These are phyloP conservation scores for Heteromeles arbutifolia DNA, from an alignment of 306 rosid genomes.

Conservation along the genomic window DNA sequence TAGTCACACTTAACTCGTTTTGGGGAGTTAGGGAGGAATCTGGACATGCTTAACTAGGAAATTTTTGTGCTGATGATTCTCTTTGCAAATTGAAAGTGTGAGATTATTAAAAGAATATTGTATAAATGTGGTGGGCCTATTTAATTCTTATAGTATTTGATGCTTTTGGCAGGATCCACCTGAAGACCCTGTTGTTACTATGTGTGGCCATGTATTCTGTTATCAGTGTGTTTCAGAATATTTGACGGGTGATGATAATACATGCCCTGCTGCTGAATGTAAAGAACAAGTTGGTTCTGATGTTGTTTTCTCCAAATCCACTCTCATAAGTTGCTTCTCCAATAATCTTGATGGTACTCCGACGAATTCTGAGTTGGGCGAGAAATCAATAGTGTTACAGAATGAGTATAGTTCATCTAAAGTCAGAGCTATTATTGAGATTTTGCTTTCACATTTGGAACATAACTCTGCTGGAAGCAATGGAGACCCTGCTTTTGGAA, in stretches of 20 bases:
- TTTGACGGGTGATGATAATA: conserved; percentile 73
- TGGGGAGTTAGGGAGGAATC: neutral
- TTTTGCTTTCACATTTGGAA: conserved; percentile 47
- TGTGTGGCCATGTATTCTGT: conserved; percentile 96
- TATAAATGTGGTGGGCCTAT: neutral
- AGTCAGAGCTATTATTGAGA: conserved; percentile 77
- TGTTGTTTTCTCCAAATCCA: conserved; percentile 67
- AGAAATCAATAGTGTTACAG: conserved; percentile 53
- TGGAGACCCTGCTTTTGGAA: conserved; percentile 32
- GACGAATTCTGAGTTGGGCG: conserved; percentile 24
- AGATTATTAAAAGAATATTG: neutral
- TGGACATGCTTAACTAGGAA: neutral
- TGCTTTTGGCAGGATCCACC: conserved; percentile 77
- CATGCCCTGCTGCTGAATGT: conserved; percentile 69
- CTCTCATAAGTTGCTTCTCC: conserved; percentile 66
- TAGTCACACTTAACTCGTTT: neutral
- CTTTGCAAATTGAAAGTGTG: neutral
- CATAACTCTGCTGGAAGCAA: conserved; percentile 22
- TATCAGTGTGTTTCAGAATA: conserved; percentile 78
- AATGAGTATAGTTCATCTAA: conserved; percentile 73
- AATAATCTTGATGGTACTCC: conserved; percentile 51
- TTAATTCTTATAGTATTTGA: conserved; percentile 22
- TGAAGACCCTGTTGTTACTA: conserved; percentile 72
- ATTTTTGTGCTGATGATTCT: neutral
- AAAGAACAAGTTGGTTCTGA: conserved; percentile 62